Percentiles rank a stretch among this genome's conserved stretches.
These are phyloP conservation scores for Stephanodiscus triporus DNA, from an alignment of 108 stramenopile genomes.

Conservation along the genomic window DNA sequence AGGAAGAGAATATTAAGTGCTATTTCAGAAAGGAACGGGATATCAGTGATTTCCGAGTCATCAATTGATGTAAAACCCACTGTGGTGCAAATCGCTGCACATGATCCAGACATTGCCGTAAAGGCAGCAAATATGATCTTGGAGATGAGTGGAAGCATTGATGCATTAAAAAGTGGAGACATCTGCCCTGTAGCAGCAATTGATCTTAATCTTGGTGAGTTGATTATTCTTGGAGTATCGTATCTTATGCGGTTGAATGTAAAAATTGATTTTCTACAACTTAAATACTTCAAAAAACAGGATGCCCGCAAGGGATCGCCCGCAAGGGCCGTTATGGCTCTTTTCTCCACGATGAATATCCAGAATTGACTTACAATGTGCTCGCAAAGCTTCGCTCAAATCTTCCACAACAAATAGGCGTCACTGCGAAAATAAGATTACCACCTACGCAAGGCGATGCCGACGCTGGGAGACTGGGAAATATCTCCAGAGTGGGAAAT, in stretches of 20 bases:
- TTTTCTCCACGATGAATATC: conserved; percentile 80
- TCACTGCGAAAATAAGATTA: conserved; percentile 84
- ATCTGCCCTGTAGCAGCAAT: conserved; percentile 58
- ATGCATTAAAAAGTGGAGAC: not conserved
- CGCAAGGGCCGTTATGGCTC: conserved; percentile 84
- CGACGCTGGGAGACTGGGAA: conserved; percentile 30
- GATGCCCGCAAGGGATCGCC: conserved; percentile 84
- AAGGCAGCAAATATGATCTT: conserved; percentile 83
- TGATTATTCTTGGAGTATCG: not conserved
- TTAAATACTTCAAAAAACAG: not conserved
- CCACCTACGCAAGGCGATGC: conserved; percentile 51
- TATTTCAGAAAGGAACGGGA: conserved; percentile 11
- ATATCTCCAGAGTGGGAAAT: not conserved
- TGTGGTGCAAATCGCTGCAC: conserved; percentile 92
- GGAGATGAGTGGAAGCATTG: conserved; percentile 30
- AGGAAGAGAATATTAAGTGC: conserved; percentile 25
- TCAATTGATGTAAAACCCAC: conserved; percentile 45
- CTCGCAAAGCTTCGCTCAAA: conserved; percentile 57
- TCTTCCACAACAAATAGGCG: conserved; percentile 54
- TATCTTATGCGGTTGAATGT: conserved; percentile 1
- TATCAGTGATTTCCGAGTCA: not conserved
- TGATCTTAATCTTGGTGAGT: conserved; percentile 80
- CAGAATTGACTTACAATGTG: conserved; percentile 61
- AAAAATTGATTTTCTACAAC: not conserved
- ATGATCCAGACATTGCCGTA: conserved; percentile 81